A percentile compares a stretch with the other conserved stretches of the same genome.
Conservation (phyloP, 345 rosid species). For the Gossypium longicalyx region DNA sequence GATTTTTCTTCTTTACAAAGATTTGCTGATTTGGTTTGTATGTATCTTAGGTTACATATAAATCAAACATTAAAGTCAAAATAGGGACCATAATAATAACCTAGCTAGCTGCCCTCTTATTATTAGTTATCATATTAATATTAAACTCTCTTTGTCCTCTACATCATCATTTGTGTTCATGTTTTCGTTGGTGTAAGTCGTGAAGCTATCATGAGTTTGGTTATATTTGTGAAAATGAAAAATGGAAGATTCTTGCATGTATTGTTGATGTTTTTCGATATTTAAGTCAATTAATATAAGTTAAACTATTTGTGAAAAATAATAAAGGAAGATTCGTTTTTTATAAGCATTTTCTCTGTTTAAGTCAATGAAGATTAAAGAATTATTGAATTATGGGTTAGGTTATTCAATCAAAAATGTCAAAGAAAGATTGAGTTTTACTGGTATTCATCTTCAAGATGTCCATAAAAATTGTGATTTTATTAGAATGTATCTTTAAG, state of each 20-base stretch:
- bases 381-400: too few species aligned
- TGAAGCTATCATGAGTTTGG: background rate
- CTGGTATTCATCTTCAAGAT: too few species aligned
- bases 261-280: too few species aligned
- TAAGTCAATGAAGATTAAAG: too few species aligned
- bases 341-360: too few species aligned
- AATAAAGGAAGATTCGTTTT: too few species aligned
- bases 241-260: background rate
- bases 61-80: background rate
- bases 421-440: too few species aligned
- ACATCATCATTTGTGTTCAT: background rate
- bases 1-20: conserved; percentile 25
- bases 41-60: conserved; percentile 24
- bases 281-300: too few species aligned
- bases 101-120: background rate
- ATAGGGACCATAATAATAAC: conserved; percentile 4
- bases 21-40: conserved; percentile 35
- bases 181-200: background rate
- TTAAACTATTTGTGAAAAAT: too few species aligned
- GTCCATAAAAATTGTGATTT: too few species aligned
- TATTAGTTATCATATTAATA: background rate
- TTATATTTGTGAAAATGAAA: background rate
- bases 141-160: background rate
- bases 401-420: too few species aligned
- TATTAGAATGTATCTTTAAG: background rate